Base-by-base conservation (phyloP, 2,329 filamentous ascomycete species). In the Pseudofabraea citricarpa region DNA sequence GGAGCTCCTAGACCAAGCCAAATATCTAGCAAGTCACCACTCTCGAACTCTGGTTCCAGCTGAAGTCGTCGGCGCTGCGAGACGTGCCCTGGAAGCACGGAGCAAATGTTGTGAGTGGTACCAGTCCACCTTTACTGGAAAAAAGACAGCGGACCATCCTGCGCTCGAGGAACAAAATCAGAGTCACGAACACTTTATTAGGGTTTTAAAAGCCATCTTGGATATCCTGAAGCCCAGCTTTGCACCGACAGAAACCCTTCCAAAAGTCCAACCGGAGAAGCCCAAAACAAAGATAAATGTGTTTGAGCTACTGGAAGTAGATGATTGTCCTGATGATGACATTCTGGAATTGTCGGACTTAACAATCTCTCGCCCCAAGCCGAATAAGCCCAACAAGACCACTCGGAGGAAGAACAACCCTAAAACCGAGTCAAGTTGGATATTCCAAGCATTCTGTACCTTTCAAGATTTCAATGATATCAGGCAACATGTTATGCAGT, bases 361-460 rank as follows among this genome's bases (percentile, higher is more conserved):
- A 29, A 29, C 26, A 6, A 4, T 29, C 10, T 29, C 26, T 29
- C 3, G 5, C 12, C 15, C 15, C 3, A 29, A 3, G 26, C 26
- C 26, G 4, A 29, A 6, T n/a, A 29, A 29, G 26, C n/a, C n/a
- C n/a, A n/a, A n/a, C n/a, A 29, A 29, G 26, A 29, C 26, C 10
- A 10, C 26, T 29, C 26, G 26, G 15, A 10, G 15, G 26, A 29
- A 29, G 26, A 29, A n/a, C 26, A 29, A 29, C 15, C 26, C 26
- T n/a, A 29, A 29, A 4, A 29, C 26, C 15, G 26, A 29, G 6
- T 29, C 26, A 6, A 29, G 15, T 22, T 21, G 29, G 29, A 21
- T 6, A 13, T 42, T 33, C 40, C 8, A 32, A 18, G 39, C 39
- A 18, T 41, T 32, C 18, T 41, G 18, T 22, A 18, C 39, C 7